phyloP scores from a whole-genome alignment of 2,329 filamentous ascomycete genomes.

The Trichoderma afroharzianum region DNA sequence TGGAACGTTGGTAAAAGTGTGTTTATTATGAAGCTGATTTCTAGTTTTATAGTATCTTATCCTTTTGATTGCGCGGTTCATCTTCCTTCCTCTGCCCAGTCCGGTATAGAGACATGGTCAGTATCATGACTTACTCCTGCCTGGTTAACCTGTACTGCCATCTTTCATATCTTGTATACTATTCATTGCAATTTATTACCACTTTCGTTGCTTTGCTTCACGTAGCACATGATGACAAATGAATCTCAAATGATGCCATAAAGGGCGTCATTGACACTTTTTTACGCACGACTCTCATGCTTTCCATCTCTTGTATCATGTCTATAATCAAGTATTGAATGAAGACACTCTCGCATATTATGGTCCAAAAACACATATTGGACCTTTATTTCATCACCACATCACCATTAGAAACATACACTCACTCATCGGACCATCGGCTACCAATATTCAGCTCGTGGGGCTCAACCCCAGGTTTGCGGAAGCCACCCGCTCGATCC shows the following conservation, averaged over 20 bases:
- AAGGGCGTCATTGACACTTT: neutral
- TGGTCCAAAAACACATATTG: neutral
- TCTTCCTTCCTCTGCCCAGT: neutral
- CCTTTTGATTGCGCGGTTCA: neutral
- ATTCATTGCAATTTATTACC: neutral
- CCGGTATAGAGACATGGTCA: neutral
- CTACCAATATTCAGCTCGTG: neutral
- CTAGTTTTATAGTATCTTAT: too few species aligned
- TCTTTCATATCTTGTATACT: neutral
- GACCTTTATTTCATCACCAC: neutral
- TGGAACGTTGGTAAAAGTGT: neutral
- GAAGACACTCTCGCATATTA: neutral
- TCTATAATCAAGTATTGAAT: neutral
- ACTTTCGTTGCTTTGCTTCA: neutral
- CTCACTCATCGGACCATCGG: neutral
- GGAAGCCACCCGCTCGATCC: constrained; percentile 3
- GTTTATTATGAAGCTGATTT: too few species aligned
- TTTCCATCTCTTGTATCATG: neutral
- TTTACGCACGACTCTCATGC: neutral
- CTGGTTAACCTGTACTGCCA: neutral
- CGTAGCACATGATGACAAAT: neutral
- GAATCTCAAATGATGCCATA: neutral
- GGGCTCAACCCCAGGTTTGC: neutral
- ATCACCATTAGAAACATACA: too few species aligned
- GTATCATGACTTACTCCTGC: neutral